Base-by-base conservation (phyloP, 495 filamentous ascomycete species). In the Penicillium bovifimosum region DNA sequence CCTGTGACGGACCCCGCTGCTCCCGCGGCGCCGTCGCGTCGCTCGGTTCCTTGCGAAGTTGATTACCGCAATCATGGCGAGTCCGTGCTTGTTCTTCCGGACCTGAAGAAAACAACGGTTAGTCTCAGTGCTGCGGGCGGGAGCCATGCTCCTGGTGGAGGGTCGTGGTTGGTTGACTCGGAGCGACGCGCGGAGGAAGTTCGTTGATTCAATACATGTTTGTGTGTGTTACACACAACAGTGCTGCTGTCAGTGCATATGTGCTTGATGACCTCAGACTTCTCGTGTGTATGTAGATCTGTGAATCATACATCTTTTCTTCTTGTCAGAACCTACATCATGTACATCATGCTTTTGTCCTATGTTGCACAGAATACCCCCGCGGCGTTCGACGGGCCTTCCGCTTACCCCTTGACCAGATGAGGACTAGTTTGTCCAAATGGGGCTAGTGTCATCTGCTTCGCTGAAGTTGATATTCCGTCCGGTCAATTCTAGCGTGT, bases 51-150 rank as follows among this genome's bases (percentile, higher is more conserved):
- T 3, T 88, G 85, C 61, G 91, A 96, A 71, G 87, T 85, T 17
- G 88, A 96, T 59, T 88, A 86, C 55, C 72, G 79, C 54, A 92
- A 87, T 56, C 71, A 86, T 49, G 87, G 82, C 3, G 84, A 95
- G 72, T 85, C 81, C 31, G 76, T 96, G 8, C 64, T 85, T 31
- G 90, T 96, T 1, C 70, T 96, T 29, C 80, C 83, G 14, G 86
- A 93, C 70, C 69, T 89, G 41, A 79, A 70, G 41, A 85, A 81
- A 61, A 88, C 87, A 10, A 91, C 88, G 5, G 80, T 93, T n/a
- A 87, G 80, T 49, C 66, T 90, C 18, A 86, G 87, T 61, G 71
- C 81, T 3, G 65, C 69, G 34, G 65, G 69, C 2, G 82, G 81
- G 45, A 80, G 75, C n/a, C 41, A 43, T 31, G 41, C 41, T 29